Base-by-base conservation (phyloP, 1,139 yeast species). In the Suhomyces ambrosiae region DNA sequence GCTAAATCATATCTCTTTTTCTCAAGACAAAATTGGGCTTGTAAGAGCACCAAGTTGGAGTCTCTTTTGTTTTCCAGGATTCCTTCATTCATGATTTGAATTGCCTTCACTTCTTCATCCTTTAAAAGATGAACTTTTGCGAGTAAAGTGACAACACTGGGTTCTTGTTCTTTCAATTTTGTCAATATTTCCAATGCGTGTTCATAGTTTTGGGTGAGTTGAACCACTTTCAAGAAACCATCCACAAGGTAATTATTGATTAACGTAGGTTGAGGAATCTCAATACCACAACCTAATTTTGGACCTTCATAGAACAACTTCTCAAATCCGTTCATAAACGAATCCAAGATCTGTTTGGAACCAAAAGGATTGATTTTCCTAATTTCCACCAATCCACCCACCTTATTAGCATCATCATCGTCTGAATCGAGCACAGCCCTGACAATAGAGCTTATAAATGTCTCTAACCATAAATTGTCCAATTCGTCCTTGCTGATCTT, bases 71-170 rank as follows among this genome's bases (percentile, higher is more conserved):
- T 70, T 15, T 58, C 60, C 35, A 61, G 47, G 27, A 92, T 68
- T 3, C 87, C 84, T 19, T 76, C 74, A 54, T 79, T 75, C 72
- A 92, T 71, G 23, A 76, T 51, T 41, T 76, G 69, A 7, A 92
- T 82, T 0, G 97, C 97, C 47, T 78, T 79, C 27, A 87, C 78
- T 56, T 89, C 96, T 50, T 82, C 83, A 53, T 88, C 87, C 52
- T 77, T 76, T 50, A 72, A 56, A 29, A 72, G 65, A 45, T 72
- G 64, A 10, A 82, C 68, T 52, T 74, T 76, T 29, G 81, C 79
- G 37, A 72, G 71, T 25, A 86, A 67, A 7, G 84, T 69, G 30
- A 73, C 71, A 5, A 82, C 79, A 18, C 79, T 73, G 3, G 61
- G 79, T 58, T 62, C 82, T 63, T 47, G 52, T 43, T 45, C 56